These are phyloP conservation scores for Dendrobium officinale DNA, from an alignment of 106 monocot genomes.

Conservation along the genomic window DNA sequence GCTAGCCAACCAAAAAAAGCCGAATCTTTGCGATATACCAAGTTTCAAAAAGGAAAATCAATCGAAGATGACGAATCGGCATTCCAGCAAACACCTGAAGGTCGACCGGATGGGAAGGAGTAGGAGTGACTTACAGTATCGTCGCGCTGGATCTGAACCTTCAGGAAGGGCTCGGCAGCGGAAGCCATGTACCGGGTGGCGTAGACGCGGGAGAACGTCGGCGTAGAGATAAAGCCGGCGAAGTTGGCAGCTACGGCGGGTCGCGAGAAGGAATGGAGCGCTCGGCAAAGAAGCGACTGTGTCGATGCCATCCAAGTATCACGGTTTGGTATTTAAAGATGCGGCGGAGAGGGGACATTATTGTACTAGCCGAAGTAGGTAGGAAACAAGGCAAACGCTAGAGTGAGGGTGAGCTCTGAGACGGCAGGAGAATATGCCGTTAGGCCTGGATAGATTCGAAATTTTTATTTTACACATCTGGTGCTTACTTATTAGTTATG, in stretches of 20 bases:
- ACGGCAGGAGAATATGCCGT: not conserved
- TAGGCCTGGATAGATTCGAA: not conserved
- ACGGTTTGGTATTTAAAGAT: not conserved
- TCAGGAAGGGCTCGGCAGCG: slow-evolving; percentile 35
- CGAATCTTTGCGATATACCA: not conserved
- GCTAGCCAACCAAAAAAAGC: not conserved
- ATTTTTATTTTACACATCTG: too few relatives aligned
- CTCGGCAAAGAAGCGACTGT: not conserved
- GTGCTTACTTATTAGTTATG: too few relatives aligned
- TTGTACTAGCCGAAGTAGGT: not conserved
- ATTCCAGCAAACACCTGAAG: not conserved
- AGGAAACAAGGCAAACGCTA: not conserved
- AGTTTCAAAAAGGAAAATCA: not conserved
- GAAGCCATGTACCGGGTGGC: slow-evolving; percentile 14
- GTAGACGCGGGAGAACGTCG: slow-evolving; percentile 8
- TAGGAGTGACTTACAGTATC: slow-evolving; percentile 47
- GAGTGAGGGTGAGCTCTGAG: not conserved
- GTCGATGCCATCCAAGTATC: not conserved
- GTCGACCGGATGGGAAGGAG: not conserved
- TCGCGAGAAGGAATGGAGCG: not conserved
- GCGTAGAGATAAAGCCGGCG: not conserved
- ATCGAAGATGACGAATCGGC: not conserved
- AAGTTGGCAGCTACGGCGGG: not conserved
- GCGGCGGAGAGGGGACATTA: not conserved
- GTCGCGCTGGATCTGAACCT: slow-evolving; percentile 67